phyloP scores from a whole-genome alignment of 208 protist species.

The Herpetomonas tarakana region DNA sequence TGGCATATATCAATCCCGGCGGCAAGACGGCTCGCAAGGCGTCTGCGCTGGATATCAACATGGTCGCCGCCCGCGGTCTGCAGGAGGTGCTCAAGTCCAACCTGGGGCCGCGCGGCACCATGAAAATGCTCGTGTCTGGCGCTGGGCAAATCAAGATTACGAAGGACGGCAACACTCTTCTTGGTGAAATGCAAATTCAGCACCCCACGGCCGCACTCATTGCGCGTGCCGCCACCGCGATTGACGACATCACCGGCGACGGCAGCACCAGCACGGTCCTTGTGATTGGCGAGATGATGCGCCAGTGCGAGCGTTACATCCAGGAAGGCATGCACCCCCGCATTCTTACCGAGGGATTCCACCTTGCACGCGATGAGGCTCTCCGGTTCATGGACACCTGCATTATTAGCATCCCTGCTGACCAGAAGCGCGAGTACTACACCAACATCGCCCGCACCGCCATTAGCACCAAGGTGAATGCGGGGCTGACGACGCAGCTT shows the following conservation, averaged over 20 bases:
- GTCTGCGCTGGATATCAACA: constrained; percentile 98
- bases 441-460: constrained; percentile 95
- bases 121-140: constrained; percentile 99
- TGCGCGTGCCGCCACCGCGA: constrained; percentile 98
- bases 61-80: constrained; percentile 97
- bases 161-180: constrained; percentile 99
- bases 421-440: constrained; percentile 90
- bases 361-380: constrained; percentile 93
- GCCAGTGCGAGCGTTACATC: constrained; percentile 97
- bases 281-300: constrained; percentile 99
- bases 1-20: constrained; percentile 91
- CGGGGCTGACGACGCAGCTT: constrained; percentile 74
- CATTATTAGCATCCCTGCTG: constrained; percentile 64
- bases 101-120: constrained; percentile 98
- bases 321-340: constrained; percentile 99
- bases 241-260: constrained; percentile 99
- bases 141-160: constrained; percentile 99
- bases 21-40: constrained; percentile 79
- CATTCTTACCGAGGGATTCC: constrained; percentile 97
- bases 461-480: constrained; percentile 94
- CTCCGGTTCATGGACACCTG: constrained; percentile 88
- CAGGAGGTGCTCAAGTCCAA: constrained; percentile 99
- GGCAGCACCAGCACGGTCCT: constrained; percentile 99
- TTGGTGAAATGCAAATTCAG: constrained; percentile 99
- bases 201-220: constrained; percentile 99